Conservation (phyloP, 257 asterid species). For the Fraxinus pennsylvanica region DNA sequence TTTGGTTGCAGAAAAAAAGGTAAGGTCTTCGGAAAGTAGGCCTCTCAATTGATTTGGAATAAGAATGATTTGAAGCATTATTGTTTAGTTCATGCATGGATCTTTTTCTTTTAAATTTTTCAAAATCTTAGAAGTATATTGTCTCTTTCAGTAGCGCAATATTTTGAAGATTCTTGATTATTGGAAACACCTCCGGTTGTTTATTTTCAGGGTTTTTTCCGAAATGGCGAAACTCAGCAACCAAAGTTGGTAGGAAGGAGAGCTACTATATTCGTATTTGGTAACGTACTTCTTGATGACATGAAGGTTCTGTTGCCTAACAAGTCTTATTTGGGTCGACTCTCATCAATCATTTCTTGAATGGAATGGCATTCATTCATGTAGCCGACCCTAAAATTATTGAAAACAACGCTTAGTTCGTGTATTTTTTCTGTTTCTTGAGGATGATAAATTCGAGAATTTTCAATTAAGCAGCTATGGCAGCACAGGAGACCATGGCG, state of each 20-base stretch:
- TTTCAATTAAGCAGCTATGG: slow-evolving; percentile 42
- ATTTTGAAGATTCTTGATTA: background rate
- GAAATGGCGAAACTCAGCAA: slow-evolving; percentile 28
- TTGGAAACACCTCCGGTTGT: background rate
- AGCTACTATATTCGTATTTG: slow-evolving; percentile 51
- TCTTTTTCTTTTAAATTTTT: too few relatives aligned
- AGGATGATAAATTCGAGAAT: background rate
- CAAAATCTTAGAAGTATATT: too few relatives aligned
- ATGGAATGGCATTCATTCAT: background rate
- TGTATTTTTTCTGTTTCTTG: background rate
- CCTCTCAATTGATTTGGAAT: too few relatives aligned
- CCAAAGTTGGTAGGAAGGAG: slow-evolving; percentile 50
- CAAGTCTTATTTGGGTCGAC: background rate
- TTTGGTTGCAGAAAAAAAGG: slow-evolving; percentile 18
- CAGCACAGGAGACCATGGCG: slow-evolving; percentile 52
- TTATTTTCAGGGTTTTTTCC: slow-evolving; percentile 40
- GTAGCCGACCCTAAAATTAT: background rate
- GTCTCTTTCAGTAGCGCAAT: too few relatives aligned
- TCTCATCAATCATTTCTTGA: background rate
- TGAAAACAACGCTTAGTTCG: background rate
- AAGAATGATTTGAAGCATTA: too few relatives aligned
- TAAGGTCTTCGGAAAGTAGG: slow-evolving; percentile 3
- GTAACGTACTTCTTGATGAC: slow-evolving; percentile 23
- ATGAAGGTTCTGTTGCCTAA: background rate
- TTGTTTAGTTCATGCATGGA: too few relatives aligned